Conservation (phyloP, 202 grass and related monocot species). For the Cymbopogon flexuosus region DNA sequence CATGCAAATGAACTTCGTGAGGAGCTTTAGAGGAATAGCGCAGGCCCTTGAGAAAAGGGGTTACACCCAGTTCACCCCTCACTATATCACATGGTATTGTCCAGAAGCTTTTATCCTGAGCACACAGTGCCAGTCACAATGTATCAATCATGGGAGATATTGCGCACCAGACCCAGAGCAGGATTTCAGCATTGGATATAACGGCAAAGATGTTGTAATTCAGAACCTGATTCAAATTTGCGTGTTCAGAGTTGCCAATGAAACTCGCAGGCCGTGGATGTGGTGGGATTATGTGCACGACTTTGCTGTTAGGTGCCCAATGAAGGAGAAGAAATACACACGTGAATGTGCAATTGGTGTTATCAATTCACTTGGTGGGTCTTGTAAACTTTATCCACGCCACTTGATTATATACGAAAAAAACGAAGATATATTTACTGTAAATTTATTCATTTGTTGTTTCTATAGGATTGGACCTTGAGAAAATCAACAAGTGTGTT, state of each 20-base stretch:
- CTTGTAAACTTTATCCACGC: not conserved
- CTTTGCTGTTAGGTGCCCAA: conserved; percentile 73
- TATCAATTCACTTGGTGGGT: conserved; percentile 67
- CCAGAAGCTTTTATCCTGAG: conserved; percentile 71
- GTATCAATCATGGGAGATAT: conserved; percentile 76
- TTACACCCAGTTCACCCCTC: conserved; percentile 73
- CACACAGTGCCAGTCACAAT: conserved; percentile 74
- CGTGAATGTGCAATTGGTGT: conserved; percentile 60
- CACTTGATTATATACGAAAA: not conserved
- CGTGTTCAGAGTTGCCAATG: conserved; percentile 60
- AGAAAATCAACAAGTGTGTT: conserved; percentile 63
- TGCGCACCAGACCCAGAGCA: conserved; percentile 82
- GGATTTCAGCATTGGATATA: conserved; percentile 75
- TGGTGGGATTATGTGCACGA: conserved; percentile 95
- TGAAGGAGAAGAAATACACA: conserved; percentile 85
- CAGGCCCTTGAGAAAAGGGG: conserved; percentile 74
- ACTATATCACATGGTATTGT: conserved; percentile 91
- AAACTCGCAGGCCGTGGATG: conserved; percentile 64
- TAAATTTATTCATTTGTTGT: not conserved
- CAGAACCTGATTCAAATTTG: conserved; percentile 74
- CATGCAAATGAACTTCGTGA: conserved; percentile 73
- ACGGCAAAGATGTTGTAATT: conserved; percentile 68
- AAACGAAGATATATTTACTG: not conserved
- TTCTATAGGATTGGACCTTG: conserved; percentile 60
- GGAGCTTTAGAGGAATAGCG: conserved; percentile 61